These are phyloP conservation scores for Talaromyces adpressus DNA, from an alignment of 495 filamentous ascomycete species.

Conservation along the genomic window DNA sequence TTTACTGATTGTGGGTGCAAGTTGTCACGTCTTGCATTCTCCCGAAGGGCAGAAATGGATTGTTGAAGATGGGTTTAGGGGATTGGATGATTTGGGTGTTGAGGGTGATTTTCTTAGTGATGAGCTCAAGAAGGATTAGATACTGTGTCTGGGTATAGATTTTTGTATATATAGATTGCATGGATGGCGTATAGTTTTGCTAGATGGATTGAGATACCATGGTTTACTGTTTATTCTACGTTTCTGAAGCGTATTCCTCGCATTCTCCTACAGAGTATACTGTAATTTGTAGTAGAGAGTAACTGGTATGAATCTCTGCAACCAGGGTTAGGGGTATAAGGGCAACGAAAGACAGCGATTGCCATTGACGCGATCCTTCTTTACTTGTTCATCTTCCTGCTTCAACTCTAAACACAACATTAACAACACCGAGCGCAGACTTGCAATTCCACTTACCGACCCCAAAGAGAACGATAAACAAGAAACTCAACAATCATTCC, in stretches of 20 bases:
- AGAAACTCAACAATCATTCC: no score
- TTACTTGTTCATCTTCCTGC: no score
- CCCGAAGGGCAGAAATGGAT: conserved; percentile 58
- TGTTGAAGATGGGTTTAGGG: conserved; percentile 84
- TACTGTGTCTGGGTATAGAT: not conserved
- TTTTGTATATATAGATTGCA: conserved; percentile 1
- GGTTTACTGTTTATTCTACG: not conserved
- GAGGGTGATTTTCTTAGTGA: conserved; percentile 16
- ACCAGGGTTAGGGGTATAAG: no score
- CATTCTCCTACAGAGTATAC: not conserved
- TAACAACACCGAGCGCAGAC: no score
- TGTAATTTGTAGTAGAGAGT: not conserved
- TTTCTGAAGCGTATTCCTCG: not conserved
- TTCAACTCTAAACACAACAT: no score
- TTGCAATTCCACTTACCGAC: no score
- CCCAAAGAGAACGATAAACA: no score
- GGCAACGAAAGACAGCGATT: no score
- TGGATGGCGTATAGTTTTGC: not conserved
- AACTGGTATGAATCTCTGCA: no score
- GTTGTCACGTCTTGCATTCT: conserved; percentile 69
- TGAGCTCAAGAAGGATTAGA: not conserved
- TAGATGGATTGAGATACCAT: not conserved
- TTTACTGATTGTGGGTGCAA: conserved; percentile 77
- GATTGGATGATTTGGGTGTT: conserved; percentile 41
- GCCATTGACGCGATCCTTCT: no score